Conservation (phyloP, 371 early-diverging fungal species). For the Smittium mucronatum region DNA sequence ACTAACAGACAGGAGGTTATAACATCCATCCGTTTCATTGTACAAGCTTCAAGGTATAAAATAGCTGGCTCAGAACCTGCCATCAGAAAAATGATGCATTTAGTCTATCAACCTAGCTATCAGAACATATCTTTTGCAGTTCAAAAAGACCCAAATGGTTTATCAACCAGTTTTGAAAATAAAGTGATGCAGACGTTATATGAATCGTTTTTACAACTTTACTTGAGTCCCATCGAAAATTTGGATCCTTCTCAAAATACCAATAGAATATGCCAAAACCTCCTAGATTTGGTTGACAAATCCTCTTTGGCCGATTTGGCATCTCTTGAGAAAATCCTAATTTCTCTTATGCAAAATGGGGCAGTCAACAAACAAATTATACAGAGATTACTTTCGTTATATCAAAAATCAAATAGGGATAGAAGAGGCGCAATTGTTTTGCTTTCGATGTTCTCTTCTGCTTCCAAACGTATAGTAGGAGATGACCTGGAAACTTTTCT, state of each 20-base stretch:
- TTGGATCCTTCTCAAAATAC: constrained; percentile 44
- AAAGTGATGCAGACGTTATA: constrained; percentile 6
- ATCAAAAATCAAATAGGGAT: constrained; percentile 49
- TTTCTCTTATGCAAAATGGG: constrained; percentile 47
- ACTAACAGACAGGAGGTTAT: constrained; percentile 82
- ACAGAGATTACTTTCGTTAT: constrained; percentile 75
- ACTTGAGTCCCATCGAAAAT: constrained; percentile 51
- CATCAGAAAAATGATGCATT: constrained; percentile 83
- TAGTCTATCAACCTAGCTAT: constrained; percentile 55
- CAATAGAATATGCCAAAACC: constrained; percentile 48
- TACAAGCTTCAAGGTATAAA: constrained; percentile 63
- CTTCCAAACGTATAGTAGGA: constrained; percentile 57
- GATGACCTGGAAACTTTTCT: constrained; percentile 70
- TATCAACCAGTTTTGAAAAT: constrained; percentile 4
- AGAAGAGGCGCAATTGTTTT: constrained; percentile 85
- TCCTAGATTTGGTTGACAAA: constrained; percentile 68
- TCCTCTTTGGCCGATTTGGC: constrained; percentile 84
- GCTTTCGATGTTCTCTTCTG: constrained; percentile 80
- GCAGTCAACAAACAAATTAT: constrained; percentile 51
- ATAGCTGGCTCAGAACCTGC: constrained; percentile 72
- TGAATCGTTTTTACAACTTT: constrained; percentile 62
- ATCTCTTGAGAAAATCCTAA: constrained; percentile 80
- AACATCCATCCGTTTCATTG: constrained; percentile 89
- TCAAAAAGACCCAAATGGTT: not conserved
- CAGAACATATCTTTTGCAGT: not conserved